Conservation (phyloP, 257 asterid genomes). For the Fraxinus excelsior region DNA sequence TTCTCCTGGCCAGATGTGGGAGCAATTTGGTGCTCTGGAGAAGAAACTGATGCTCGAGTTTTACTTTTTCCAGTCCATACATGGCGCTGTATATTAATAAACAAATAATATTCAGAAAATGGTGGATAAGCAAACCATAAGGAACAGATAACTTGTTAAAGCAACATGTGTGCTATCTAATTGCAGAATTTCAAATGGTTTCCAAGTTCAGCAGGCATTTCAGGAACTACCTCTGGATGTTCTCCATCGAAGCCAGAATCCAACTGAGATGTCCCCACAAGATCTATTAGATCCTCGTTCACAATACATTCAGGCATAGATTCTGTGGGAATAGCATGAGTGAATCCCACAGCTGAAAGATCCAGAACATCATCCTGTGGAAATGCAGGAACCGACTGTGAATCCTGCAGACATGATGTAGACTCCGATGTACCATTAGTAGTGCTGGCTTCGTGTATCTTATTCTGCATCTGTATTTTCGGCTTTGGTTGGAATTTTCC, state of each 20-base stretch:
- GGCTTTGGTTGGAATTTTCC: no score
- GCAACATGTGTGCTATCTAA: constrained; percentile 9
- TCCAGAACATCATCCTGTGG: constrained; percentile 49
- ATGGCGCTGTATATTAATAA: constrained; percentile 44
- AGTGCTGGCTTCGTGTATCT: no score
- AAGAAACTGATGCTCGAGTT: constrained; percentile 34
- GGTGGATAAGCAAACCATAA: constrained; percentile 13
- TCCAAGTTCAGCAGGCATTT: constrained; percentile 58
- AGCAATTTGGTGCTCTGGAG: constrained; percentile 41
- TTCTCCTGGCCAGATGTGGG: constrained; percentile 41
- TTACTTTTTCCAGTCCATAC: constrained; percentile 41
- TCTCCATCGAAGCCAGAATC: constrained; percentile 34
- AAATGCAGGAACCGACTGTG: constrained; percentile 6
- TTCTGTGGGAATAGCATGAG: constrained; percentile 36
- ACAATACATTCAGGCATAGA: constrained; percentile 39
- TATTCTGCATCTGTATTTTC: no score
- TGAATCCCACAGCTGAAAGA: constrained; percentile 49
- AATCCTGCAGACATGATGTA: no score
- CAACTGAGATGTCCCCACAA: constrained; percentile 26
- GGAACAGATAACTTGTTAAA: background rate
- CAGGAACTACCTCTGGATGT: constrained; percentile 35
- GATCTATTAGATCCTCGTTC: constrained; percentile 42
- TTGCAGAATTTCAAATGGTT: constrained; percentile 31
- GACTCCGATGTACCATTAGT: no score
- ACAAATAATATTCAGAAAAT: background rate